phyloP scores from a whole-genome alignment of 306 rosid genomes.

The Gleditsia sinensis region DNA sequence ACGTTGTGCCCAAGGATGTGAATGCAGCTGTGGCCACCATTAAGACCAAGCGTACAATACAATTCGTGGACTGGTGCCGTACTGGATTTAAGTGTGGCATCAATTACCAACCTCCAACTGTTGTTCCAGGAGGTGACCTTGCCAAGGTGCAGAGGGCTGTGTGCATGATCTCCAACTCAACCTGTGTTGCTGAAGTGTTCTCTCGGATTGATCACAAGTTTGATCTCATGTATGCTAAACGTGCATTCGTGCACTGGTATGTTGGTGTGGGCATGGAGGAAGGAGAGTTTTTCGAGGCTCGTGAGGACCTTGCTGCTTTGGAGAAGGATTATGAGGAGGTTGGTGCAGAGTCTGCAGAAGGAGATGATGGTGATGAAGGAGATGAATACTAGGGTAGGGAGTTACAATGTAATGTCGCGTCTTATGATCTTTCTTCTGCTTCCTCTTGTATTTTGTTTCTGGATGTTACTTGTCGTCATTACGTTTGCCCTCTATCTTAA shows the following conservation, averaged over 20 bases:
- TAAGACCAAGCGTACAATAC: conserved; percentile 10
- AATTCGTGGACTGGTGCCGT: conserved; percentile 1
- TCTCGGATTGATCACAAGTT: conserved; percentile 7
- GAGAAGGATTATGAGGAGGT: conserved; percentile 10
- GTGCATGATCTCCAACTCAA: conserved; percentile 15
- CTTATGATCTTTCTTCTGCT: no score
- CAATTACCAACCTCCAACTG: conserved; percentile 5
- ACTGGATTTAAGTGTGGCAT: conserved; percentile 20
- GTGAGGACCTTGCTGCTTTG: conserved; percentile 10
- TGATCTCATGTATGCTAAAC: neutral
- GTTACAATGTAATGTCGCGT: neutral
- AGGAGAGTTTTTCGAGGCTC: conserved; percentile 8
- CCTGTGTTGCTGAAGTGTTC: neutral
- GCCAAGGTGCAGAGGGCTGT: conserved; percentile 21
- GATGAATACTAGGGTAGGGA: neutral
- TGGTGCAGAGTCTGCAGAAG: conserved; percentile 11
- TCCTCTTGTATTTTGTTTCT: no score
- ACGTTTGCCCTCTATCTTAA: no score
- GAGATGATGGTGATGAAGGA: neutral
- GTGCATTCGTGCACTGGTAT: neutral
- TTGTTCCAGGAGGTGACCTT: conserved; percentile 13
- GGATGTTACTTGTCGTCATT: no score
- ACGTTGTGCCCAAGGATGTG: conserved; percentile 13
- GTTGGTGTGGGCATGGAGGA: conserved; percentile 4
- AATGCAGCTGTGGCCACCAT: conserved; percentile 5